Base-by-base conservation (phyloP, 495 filamentous ascomycete genomes). In the Pyrenula massariospora region DNA sequence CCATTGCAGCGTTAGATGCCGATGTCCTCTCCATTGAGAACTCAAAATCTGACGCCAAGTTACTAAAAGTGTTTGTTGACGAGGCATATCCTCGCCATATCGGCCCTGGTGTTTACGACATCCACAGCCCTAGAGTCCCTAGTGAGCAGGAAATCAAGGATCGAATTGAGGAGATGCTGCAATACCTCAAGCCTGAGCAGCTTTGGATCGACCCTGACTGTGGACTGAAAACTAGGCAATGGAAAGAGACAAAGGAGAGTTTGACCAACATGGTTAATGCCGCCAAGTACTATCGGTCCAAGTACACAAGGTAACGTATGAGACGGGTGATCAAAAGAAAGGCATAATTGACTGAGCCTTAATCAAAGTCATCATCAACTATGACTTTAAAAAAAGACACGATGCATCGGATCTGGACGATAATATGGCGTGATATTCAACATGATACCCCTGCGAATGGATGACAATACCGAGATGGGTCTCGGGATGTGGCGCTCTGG, bases 201-300 rank as follows among this genome's bases (percentile, higher is more conserved):
- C 88, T 97, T 73, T 97, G 91, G 91, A 84, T 95, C 78, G 91
- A 97, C 80, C 93, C 94, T 58, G 93, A 98, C 76, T 98, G 93
- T 67, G 93, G 93, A 77, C 83, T 98, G 48, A 98, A 98, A 87
- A 98, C 93, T 63, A 86, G 93, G 62, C 84, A 90, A 76, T 96
- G 90, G 91, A 78, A 83, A 66, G 92, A 98, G 86, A 93, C 90
- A 69, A 95, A 94, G 83, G 87, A 85, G 65, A 86, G 90, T 57
- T 77, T 96, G 66, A 78, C 75, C 73, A 91, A 95, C 80, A 85
- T 97, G 89, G 89, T 97, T 73, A 84, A 87, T 67, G 93, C 94
- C 36, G 90, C 93, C 76, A 96, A 96, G 84, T 86, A 73, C 82
- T 96, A 84, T 89, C 93, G 93, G 68, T 71, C 83, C 69, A 86